Evolutionary conservation across 2,329 filamentous ascomycete genomes (phyloP), one percentile per base, ranked within the genome.

Genomic region (Aspergillus clavatus): DNA sequence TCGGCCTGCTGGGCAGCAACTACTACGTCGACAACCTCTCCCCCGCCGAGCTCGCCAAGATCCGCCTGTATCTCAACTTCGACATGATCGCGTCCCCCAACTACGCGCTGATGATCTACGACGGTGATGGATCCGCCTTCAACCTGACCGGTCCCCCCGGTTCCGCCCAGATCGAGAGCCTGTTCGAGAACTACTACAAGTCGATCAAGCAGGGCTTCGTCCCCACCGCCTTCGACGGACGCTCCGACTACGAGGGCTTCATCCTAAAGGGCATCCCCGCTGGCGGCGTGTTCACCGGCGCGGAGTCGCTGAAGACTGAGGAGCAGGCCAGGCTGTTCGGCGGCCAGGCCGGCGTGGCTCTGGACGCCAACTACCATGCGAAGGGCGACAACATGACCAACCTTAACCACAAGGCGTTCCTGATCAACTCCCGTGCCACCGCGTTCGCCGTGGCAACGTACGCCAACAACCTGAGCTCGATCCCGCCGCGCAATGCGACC

Each of bases 201-300:
- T 66, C 72, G 2, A 73, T 82, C 18, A 82, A 75, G 1, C 73
- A 82, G 45, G 82, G 82, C 65, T 83, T 82, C 61, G 85, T 81
- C 0, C 80, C 85, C 46, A 86, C 86, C 22, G 78, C 81, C 2
- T 91, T 93, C 54, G 84, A 89, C 56, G 87, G 87, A 5, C 82
- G 87, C 47, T 87, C 83, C 51, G 87, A 93, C 66, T 91, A 91
- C 57, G 84, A 83, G 40, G 83, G 81, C 1, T 90, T 91, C 71
- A 84, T 89, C 57, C 75, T 80, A 27, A 76, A 79, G 45, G 83
- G 83, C 3, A 88, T 90, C 33, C 84, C 87, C 0, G 80, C 80
- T 1, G 86, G 87, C 19, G 87, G 87, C 23, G 80, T 90, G 49
- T 85, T 86, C 43, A 89, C 86, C 2, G 87, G 87, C 29, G 87